phyloP scores from a whole-genome alignment of 495 filamentous ascomycete species.

The Astrothelium subdiscretum region DNA sequence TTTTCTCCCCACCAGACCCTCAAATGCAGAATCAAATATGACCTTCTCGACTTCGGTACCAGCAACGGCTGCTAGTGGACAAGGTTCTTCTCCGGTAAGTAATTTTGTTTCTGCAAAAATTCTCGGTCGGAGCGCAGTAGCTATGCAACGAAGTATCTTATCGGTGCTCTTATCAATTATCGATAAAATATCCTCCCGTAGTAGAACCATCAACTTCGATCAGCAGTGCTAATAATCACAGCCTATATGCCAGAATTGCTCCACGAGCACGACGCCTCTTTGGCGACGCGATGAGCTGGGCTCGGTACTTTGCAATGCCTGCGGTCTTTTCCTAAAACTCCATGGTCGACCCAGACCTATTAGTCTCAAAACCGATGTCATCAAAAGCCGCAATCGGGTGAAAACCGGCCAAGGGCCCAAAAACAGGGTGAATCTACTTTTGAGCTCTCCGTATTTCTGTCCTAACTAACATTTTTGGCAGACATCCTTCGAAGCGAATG shows the following conservation, averaged over 20 bases:
- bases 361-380: constrained; percentile 96
- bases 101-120: neutral
- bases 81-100: neutral
- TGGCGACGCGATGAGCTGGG: constrained; percentile 96
- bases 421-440: constrained; percentile 48
- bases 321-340: constrained; percentile 92
- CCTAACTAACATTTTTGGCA: neutral
- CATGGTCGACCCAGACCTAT: constrained; percentile 88
- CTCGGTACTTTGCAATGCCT: constrained; percentile 98
- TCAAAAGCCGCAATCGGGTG: constrained; percentile 97
- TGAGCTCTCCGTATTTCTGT: neutral
- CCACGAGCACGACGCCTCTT: constrained; percentile 86
- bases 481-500: constrained; percentile 15
- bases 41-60: neutral
- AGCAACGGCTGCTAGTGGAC: neutral
- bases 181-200: constrained; percentile 1
- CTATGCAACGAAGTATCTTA: neutral
- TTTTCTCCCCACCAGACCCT: neutral
- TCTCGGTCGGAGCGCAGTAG: neutral
- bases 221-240: constrained; percentile 36
- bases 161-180: constrained; percentile 3
- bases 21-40: neutral
- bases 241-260: constrained; percentile 97
- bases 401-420: constrained; percentile 82
- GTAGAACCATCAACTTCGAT: neutral